Evolutionary conservation across 1,284 basidiomycete species (phyloP).

Genomic region (Ganoderma lingzhi): DNA sequence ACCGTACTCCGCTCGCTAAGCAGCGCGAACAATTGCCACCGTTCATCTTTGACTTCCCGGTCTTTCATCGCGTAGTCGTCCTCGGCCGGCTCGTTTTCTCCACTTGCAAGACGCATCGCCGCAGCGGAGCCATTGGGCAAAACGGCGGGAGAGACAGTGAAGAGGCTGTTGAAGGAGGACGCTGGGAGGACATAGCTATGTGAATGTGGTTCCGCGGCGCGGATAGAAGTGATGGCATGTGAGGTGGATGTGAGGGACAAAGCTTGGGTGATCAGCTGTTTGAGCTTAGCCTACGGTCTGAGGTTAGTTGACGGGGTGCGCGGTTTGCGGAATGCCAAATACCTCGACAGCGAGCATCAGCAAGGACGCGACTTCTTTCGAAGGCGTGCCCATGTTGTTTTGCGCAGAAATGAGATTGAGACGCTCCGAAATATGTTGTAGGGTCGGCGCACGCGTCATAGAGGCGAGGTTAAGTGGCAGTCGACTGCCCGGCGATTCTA

Average conservation of each 20-base stretch:
- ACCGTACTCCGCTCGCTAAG: constrained; percentile 78
- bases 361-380: constrained; percentile 68
- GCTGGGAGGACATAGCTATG: constrained; percentile 64
- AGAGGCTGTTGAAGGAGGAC: constrained; percentile 77
- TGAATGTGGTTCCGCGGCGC: constrained; percentile 60
- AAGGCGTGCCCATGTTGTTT: constrained; percentile 69
- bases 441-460: constrained; percentile 69
- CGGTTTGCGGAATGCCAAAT: background rate
- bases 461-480: constrained; percentile 74
- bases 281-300: constrained; percentile 71
- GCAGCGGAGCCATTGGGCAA: constrained; percentile 80
- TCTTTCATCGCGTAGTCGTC: constrained; percentile 66
- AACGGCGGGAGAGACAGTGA: constrained; percentile 79
- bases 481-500: constrained; percentile 77
- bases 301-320: background rate
- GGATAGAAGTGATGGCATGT: constrained; percentile 77
- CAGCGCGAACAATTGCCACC: constrained; percentile 79
- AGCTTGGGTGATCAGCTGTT: constrained; percentile 82
- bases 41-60: constrained; percentile 68
- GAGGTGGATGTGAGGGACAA: constrained; percentile 79
- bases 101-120: constrained; percentile 70
- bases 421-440: constrained; percentile 81
- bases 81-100: constrained; percentile 63
- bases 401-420: constrained; percentile 84
- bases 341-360: constrained; percentile 84